These are phyloP conservation scores for Stemphylium lycopersici DNA, from an alignment of 2,329 filamentous ascomycete genomes.

Conservation along the genomic window DNA sequence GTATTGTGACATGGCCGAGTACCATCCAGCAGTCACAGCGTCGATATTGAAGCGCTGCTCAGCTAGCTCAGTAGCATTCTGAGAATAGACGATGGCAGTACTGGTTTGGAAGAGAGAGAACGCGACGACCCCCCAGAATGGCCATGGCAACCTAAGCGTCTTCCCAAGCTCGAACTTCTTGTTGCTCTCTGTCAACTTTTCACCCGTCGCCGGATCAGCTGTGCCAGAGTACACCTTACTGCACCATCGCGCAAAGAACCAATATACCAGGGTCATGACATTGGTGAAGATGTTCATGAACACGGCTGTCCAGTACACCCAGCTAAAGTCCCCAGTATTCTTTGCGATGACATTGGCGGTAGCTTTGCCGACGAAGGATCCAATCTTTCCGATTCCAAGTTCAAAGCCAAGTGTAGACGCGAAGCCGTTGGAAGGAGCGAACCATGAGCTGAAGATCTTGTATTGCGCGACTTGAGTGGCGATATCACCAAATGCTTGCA, in stretches of 20 bases:
- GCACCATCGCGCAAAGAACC: slow-evolving; percentile 61
- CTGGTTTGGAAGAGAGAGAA: slow-evolving; percentile 67
- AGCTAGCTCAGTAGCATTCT: slow-evolving; percentile 67
- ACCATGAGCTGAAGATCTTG: slow-evolving; percentile 70
- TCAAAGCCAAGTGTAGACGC: slow-evolving; percentile 67
- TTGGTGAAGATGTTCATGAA: slow-evolving; percentile 71
- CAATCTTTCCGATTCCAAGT: slow-evolving; percentile 66
- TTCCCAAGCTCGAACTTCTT: slow-evolving; percentile 63
- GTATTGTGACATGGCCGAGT: slow-evolving; percentile 63
- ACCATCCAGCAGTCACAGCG: slow-evolving; percentile 65
- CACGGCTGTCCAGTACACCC: slow-evolving; percentile 67
- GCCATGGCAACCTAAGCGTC: slow-evolving; percentile 64
- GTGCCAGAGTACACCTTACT: slow-evolving; percentile 56
- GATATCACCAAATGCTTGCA: slow-evolving; percentile 66
- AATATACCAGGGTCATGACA: slow-evolving; percentile 59
- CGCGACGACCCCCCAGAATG: slow-evolving; percentile 61
- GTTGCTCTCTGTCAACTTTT: slow-evolving; percentile 65
- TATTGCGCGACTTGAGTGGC: slow-evolving; percentile 69
- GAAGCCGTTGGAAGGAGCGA: slow-evolving; percentile 66
- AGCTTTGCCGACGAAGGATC: slow-evolving; percentile 65
- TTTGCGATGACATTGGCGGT: slow-evolving; percentile 66
- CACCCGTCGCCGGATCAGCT: slow-evolving; percentile 63
- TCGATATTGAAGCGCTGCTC: slow-evolving; percentile 64
- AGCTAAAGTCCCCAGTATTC: slow-evolving; percentile 65
- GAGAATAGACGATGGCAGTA: slow-evolving; percentile 60